Evolutionary conservation across 495 filamentous ascomycete species (phyloP).

Genomic region (Aspergillus carlsbadensis): DNA sequence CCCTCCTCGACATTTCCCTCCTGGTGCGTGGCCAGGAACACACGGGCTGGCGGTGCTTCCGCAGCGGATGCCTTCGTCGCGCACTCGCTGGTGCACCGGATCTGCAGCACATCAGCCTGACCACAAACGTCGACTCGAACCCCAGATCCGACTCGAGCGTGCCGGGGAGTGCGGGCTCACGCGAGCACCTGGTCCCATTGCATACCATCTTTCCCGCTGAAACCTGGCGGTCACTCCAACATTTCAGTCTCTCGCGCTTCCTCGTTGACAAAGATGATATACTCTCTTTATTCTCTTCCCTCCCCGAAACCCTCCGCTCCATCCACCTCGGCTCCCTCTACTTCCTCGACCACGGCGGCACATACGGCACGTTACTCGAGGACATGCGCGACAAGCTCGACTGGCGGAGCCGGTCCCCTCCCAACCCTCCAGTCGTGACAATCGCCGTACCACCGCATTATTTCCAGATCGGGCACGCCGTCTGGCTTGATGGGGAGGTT

Average conservation of each 20-base stretch:
- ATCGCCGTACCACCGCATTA: neutral
- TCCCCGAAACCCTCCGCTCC: constrained; percentile 15
- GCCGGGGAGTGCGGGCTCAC: neutral
- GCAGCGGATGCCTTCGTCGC: constrained; percentile 6
- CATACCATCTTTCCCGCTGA: neutral
- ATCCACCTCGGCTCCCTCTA: constrained; percentile 17
- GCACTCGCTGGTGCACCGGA: constrained; percentile 14
- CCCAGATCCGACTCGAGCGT: neutral
- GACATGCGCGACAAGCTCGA: constrained; percentile 10
- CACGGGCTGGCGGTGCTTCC: constrained; percentile 14
- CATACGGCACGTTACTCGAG: constrained; percentile 5
- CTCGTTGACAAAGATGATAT: constrained; percentile 14
- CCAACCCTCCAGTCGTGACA: neutral
- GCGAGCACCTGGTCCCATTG: neutral
- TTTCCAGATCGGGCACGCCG: neutral
- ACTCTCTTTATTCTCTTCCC: constrained; percentile 11
- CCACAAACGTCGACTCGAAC: constrained; percentile 1
- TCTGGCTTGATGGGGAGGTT: neutral
- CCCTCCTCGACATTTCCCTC: constrained; percentile 18
- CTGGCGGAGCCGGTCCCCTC: constrained; percentile 5
- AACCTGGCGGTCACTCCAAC: neutral
- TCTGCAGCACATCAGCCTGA: constrained; percentile 14
- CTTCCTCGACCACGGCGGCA: constrained; percentile 14
- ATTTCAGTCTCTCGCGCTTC: too few species aligned
- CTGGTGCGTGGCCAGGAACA: constrained; percentile 4